These are phyloP conservation scores for Epichloe bromicola DNA, from an alignment of 2,329 filamentous ascomycete genomes.

Conservation along the genomic window DNA sequence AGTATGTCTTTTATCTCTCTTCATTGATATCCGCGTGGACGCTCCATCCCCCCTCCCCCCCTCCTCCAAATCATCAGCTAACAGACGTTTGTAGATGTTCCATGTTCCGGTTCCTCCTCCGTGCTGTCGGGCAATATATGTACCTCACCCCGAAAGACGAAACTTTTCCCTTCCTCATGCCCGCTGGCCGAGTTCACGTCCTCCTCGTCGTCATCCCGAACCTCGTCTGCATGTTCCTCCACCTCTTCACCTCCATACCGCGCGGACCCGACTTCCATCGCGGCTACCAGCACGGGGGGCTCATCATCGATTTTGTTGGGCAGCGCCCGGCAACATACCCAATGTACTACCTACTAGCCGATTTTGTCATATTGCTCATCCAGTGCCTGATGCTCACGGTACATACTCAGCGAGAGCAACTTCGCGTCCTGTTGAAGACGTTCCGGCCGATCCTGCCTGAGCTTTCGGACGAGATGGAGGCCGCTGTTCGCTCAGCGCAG, in stretches of 20 bases:
- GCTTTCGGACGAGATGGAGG: constrained; percentile 13
- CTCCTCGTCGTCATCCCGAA: constrained; percentile 46
- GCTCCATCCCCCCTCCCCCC: background rate
- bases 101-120: constrained; percentile 47
- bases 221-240: constrained; percentile 45
- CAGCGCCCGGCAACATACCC: constrained; percentile 48
- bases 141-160: constrained; percentile 52
- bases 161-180: constrained; percentile 39
- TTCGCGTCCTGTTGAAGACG: constrained; percentile 35
- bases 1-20: constrained; percentile 32
- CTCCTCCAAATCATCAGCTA: background rate
- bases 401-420: constrained; percentile 44
- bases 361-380: constrained; percentile 40
- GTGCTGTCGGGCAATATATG: constrained; percentile 45
- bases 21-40: background rate
- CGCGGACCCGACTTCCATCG: constrained; percentile 46
- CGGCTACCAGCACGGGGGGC: constrained; percentile 54
- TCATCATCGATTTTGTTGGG: constrained; percentile 55
- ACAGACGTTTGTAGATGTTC: constrained; percentile 38
- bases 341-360: constrained; percentile 40
- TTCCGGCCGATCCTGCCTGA: constrained; percentile 21
- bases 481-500: constrained; percentile 24
- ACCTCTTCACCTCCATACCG: constrained; percentile 42
- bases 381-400: constrained; percentile 54
- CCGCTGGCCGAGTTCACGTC: constrained; percentile 43